phyloP scores from a whole-genome alignment of 208 protist genomes.

The Acanthamoeba healyi region DNA sequence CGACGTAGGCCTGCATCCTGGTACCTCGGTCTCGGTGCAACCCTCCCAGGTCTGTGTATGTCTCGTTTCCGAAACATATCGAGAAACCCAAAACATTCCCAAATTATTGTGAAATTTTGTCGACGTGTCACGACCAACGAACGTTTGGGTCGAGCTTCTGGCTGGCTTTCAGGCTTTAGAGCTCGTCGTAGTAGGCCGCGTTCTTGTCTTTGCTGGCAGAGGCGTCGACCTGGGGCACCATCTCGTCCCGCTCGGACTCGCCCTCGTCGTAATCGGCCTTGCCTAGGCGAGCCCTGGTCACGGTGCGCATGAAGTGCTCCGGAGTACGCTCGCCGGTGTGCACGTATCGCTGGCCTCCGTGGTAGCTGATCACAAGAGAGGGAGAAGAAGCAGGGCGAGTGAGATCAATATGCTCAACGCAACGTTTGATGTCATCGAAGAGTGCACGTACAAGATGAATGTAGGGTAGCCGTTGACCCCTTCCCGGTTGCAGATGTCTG shows the following conservation, averaged over 20 bases:
- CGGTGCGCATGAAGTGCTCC: neutral
- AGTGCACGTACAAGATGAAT: constrained; percentile 43
- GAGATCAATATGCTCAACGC: neutral
- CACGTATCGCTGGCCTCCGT: neutral
- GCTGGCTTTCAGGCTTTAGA: neutral
- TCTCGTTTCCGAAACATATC: no score
- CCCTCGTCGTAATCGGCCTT: neutral
- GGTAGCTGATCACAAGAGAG: neutral
- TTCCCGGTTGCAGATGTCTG: constrained; percentile 2
- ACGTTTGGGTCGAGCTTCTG: no score
- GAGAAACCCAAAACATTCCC: no score
- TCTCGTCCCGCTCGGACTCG: constrained; percentile 10
- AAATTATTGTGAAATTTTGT: no score
- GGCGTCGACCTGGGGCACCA: neutral
- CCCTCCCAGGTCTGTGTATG: no score
- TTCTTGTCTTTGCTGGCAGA: neutral
- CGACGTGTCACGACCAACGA: no score
- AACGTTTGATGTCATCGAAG: neutral
- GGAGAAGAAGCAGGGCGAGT: neutral
- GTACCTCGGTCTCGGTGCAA: neutral
- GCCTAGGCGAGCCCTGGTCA: neutral
- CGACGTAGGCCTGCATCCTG: constrained; percentile 41
- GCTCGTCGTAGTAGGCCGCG: neutral
- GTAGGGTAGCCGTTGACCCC: neutral
- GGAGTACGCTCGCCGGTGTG: constrained; percentile 13